Evolutionary conservation across 208 protist genomes (phyloP).

Genomic region (Leishmania gerbilli): DNA sequence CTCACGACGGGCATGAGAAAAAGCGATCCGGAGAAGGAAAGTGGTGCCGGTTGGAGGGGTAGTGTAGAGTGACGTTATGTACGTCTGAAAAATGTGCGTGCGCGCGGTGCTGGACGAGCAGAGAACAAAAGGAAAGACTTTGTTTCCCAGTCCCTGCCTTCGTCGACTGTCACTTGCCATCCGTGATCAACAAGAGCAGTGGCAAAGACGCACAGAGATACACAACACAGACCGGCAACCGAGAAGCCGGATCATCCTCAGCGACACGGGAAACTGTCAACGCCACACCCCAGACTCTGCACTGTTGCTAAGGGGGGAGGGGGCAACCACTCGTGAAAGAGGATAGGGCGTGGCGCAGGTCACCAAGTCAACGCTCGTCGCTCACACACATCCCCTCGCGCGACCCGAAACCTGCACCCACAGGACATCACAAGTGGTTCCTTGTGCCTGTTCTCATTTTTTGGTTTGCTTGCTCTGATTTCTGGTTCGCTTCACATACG

Average conservation of each 20-base stretch:
- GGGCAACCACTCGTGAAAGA: not conserved
- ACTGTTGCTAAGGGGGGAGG: not conserved
- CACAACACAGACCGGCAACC: not conserved
- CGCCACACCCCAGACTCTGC: not conserved
- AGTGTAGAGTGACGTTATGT: not conserved
- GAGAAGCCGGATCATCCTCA: not conserved
- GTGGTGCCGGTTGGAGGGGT: not conserved
- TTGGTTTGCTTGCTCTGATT: not conserved
- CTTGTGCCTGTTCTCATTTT: not conserved
- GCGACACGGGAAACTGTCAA: not conserved
- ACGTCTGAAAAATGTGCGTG: no score
- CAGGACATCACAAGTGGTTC: not conserved
- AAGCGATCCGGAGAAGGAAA: not conserved
- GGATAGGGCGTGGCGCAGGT: not conserved
- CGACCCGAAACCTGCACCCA: not conserved
- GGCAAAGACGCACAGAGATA: not conserved
- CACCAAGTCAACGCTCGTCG: not conserved
- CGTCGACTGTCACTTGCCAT: not conserved
- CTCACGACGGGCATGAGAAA: not conserved
- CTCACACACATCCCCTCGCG: not conserved
- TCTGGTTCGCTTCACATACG: not conserved
- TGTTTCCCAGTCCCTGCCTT: not conserved
- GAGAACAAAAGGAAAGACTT: not conserved
- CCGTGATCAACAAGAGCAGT: not conserved
- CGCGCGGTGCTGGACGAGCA: not conserved